Conservation (phyloP, 495 filamentous ascomycete genomes). For the Bacidia rubella region DNA sequence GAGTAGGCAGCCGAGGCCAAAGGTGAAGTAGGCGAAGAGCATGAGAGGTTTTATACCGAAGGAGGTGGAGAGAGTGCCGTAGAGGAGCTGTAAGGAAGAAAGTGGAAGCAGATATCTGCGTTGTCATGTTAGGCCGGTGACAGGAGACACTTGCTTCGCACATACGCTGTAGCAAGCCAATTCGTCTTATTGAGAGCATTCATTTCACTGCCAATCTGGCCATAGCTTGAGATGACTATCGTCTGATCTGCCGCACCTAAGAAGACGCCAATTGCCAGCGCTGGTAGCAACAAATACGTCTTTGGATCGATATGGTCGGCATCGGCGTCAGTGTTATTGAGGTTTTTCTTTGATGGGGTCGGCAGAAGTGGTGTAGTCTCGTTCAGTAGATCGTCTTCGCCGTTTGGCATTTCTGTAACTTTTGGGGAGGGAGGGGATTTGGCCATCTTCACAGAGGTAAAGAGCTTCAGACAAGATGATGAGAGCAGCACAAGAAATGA, state of each 20-base stretch:
- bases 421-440: neutral
- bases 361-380: neutral
- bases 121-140: neutral
- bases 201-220: conserved; percentile 2
- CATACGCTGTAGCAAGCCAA: conserved; percentile 5
- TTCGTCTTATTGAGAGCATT: conserved; percentile 1
- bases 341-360: neutral
- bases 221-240: conserved; percentile 1
- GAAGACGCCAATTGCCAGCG: conserved; percentile 7
- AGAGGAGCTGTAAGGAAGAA: conserved; percentile 42
- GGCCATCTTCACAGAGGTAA: neutral
- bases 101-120: conserved; percentile 25
- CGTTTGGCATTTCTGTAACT: neutral
- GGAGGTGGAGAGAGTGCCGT: conserved; percentile 43
- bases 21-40: conserved; percentile 35
- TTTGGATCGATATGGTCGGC: neutral
- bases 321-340: neutral
- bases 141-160: too few species aligned
- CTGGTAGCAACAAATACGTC: conserved; percentile 4
- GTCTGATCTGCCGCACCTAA: conserved; percentile 5
- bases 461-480: conserved; percentile 1
- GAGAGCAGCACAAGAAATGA: conserved; percentile 1
- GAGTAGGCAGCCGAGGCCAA: conserved; percentile 41
- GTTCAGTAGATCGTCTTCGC: neutral
- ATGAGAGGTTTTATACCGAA: conserved; percentile 43